phyloP scores from a whole-genome alignment of 108 stramenopile species.

The Licmophora abbreviata region DNA sequence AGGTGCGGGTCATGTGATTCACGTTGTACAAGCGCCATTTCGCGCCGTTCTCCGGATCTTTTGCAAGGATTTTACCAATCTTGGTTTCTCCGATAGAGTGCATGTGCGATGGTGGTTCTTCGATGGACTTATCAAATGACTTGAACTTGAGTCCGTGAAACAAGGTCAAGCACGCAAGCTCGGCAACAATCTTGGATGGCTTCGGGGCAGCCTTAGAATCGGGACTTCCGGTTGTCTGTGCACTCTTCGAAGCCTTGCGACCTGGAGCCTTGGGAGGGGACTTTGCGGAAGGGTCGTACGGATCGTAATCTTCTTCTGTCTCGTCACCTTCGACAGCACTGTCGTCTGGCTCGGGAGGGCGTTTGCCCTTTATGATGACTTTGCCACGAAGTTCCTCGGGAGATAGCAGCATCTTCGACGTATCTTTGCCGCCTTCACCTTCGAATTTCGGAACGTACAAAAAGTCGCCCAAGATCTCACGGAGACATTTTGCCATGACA shows the following conservation, averaged over 20 bases:
- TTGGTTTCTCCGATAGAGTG: conserved; percentile 68
- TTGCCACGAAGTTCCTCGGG: conserved; percentile 71
- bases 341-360: conserved; percentile 40
- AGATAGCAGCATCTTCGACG: conserved; percentile 35
- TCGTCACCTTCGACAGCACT: conserved; percentile 22
- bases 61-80: conserved; percentile 40
- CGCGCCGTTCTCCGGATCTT: conserved; percentile 21
- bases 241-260: not conserved
- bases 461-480: conserved; percentile 44
- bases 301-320: conserved; percentile 14
- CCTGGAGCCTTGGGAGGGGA: conserved; percentile 4
- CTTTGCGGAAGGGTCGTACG: conserved; percentile 14
- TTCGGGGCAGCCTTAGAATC: not conserved
- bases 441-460: conserved; percentile 49
- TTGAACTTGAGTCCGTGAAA: conserved; percentile 62
- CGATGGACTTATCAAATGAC: conserved; percentile 31
- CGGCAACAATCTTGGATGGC: conserved; percentile 35
- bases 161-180: conserved; percentile 47
- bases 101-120: conserved; percentile 46
- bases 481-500: conserved; percentile 67
- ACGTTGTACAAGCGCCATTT: conserved; percentile 71
- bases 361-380: conserved; percentile 80
- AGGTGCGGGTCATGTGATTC: conserved; percentile 74
- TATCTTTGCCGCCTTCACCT: not conserved
- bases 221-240: not conserved